Base-by-base conservation (phyloP, 345 rosid species). In the Euphorbia tirucalli region DNA sequence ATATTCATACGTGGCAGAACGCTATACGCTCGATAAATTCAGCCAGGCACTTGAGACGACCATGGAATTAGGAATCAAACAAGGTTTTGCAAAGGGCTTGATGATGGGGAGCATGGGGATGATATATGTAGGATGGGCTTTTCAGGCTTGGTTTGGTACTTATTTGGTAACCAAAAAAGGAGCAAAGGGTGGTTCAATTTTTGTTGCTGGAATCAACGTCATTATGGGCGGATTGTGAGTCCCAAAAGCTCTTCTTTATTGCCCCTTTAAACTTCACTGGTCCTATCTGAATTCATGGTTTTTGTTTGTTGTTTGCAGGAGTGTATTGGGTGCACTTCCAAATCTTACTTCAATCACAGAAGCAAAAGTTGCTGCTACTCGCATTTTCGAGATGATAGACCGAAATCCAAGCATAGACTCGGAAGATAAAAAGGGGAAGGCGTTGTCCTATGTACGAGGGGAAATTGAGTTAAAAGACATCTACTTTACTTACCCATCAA, bases 61-160 rank as follows among this genome's bases (percentile, higher is more conserved):
- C 16, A 46, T 83, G 84, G 86, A 77, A 37, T 54, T 85, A 60
- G 91, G 93, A 74, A 60, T 85, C 22, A 84, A 84, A 77, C 86
- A 75, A 80, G 93, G 91, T 41, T 69, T 85, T 39, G 85, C 90
- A 25, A 87, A 89, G 75, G 91, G 93, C 21, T 70, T 89, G 75
- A 31, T 89, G 86, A 83, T 85, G 88, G 93, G 93, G 56, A 82
- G 91, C 78, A 82, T 89, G 89, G 93, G 93, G 61, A 84, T 69
- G 55, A 83, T 89, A 43, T 89, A 84, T 75, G 71, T 84, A 4
- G 86, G 88, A 15, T 89, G 91, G 93, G 85, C 93, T 2, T 87
- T 85, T 70, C 91, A 85, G 72, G 87, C 89, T 72, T 89, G 87
- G 88, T 19, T 83, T 1, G 93, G 89, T 49, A 80, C 88, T 68